phyloP scores from a whole-genome alignment of 441 rosid genomes.

The Populus hybrid region DNA sequence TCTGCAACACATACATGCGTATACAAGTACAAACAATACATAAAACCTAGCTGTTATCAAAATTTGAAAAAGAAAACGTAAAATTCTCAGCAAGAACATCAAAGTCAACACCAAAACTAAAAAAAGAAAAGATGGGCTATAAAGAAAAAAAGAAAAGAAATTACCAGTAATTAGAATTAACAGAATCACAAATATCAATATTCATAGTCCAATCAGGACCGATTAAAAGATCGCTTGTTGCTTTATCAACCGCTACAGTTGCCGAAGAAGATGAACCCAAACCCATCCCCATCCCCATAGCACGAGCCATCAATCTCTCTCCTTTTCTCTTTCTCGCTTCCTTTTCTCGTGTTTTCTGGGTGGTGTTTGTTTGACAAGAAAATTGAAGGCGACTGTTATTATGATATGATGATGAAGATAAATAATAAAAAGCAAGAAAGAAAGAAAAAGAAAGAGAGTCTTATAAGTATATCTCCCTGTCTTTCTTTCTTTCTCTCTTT shows the following conservation, averaged over 20 bases:
- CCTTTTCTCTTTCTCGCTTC: conserved; percentile 9
- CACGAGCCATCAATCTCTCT: conserved; percentile 6
- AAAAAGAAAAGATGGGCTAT: not conserved
- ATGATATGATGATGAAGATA: not conserved
- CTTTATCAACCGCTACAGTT: conserved; percentile 87
- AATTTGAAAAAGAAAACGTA: too few species aligned
- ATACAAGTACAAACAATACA: too few species aligned
- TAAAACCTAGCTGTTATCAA: too few species aligned
- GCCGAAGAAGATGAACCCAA: conserved; percentile 66
- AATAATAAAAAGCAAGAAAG: not conserved
- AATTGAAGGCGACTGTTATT: not conserved
- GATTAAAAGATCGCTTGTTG: conserved; percentile 87
- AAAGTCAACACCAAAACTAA: not conserved
- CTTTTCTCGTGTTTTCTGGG: not conserved
- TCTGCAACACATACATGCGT: not conserved
- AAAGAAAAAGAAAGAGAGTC: not conserved
- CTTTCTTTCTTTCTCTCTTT: not conserved
- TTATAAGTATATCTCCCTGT: not conserved
- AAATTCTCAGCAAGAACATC: not conserved
- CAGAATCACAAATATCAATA: conserved; percentile 35
- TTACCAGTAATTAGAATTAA: not conserved
- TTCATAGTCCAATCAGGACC: conserved; percentile 98
- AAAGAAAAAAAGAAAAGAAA: too few species aligned
- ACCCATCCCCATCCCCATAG: conserved; percentile 18
- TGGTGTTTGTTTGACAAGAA: not conserved